These are phyloP conservation scores for Acanthamoeba castellanii DNA, from an alignment of 208 protist genomes.

Conservation along the genomic window DNA sequence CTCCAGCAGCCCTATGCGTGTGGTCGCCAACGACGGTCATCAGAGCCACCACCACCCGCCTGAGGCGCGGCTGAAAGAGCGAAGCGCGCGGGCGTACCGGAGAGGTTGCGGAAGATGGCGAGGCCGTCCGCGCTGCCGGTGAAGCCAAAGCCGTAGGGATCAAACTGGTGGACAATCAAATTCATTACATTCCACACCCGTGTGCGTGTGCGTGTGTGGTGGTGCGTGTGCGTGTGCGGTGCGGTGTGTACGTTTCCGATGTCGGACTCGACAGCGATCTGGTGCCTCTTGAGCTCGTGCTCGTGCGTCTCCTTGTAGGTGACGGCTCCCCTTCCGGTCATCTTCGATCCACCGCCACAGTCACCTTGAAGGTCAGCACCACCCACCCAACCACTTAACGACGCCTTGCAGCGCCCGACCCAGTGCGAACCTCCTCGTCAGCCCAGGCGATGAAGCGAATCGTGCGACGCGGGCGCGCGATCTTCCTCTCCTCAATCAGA, in stretches of 20 bases:
- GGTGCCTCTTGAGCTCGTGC: constrained; percentile 24
- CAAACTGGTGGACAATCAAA: background rate
- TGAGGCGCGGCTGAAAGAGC: background rate
- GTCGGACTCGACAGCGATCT: constrained; percentile 35
- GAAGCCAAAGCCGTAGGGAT: constrained; percentile 40
- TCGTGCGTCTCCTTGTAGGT: constrained; percentile 41
- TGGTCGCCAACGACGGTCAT: too few relatives aligned
- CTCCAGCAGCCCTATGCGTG: background rate
- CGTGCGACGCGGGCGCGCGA: constrained; percentile 38
- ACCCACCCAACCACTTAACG: too few relatives aligned
- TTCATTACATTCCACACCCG: too few relatives aligned
- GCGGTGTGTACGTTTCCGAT: background rate
- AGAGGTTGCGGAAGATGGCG: constrained; percentile 9
- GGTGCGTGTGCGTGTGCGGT: too few relatives aligned
- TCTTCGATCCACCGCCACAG: background rate
- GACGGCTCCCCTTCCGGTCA: background rate
- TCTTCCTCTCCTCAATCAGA: background rate
- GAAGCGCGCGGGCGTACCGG: background rate
- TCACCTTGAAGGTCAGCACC: background rate
- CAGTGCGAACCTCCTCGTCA: background rate
- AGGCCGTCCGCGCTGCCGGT: background rate
- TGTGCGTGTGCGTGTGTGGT: too few relatives aligned
- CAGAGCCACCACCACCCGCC: background rate
- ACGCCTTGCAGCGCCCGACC: background rate
- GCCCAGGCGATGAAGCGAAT: constrained; percentile 40